Percentiles rank a stretch among this genome's conserved stretches.
Evolutionary conservation across 768 basidiomycete genomes (phyloP).

Genomic region (Suillus placidus): DNA sequence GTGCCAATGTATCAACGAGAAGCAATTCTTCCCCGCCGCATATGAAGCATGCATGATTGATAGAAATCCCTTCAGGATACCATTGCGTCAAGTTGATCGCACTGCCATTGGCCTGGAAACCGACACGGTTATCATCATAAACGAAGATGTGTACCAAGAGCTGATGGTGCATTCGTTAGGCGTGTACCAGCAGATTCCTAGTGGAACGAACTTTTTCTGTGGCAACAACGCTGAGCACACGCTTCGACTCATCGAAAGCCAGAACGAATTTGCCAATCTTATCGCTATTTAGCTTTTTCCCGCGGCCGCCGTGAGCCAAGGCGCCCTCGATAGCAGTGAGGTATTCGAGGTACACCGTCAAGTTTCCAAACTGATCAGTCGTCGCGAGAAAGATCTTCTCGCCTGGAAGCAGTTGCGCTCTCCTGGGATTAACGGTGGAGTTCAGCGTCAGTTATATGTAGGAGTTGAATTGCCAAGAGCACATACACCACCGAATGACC

Average conservation of each 20-base stretch:
- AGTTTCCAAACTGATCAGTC: constrained; percentile 35
- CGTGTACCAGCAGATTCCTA: background rate
- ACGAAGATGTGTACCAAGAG: constrained; percentile 47
- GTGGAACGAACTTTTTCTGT: constrained; percentile 39
- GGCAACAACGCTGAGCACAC: constrained; percentile 49
- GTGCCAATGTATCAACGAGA: constrained; percentile 46
- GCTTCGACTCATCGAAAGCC: constrained; percentile 55
- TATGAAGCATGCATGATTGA: constrained; percentile 48
- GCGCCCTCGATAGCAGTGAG: constrained; percentile 35
- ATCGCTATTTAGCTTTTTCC: constrained; percentile 43
- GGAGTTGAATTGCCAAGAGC: no score
- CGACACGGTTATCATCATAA: constrained; percentile 47
- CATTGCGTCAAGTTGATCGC: constrained; percentile 44
- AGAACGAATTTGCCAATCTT: constrained; percentile 52
- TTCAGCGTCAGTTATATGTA: background rate
- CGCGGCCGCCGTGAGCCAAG: constrained; percentile 23
- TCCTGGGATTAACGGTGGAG: constrained; percentile 22
- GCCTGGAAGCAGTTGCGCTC: constrained; percentile 44
- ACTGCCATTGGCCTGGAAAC: constrained; percentile 45
- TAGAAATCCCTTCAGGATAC: constrained; percentile 37
- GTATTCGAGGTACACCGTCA: constrained; percentile 44
- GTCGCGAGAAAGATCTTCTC: constrained; percentile 46
- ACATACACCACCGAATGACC: constrained; percentile 20
- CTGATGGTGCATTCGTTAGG: constrained; percentile 21
- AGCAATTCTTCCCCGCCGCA: constrained; percentile 54